Conservation (phyloP, 306 rosid species). For the Prunus davidiana region DNA sequence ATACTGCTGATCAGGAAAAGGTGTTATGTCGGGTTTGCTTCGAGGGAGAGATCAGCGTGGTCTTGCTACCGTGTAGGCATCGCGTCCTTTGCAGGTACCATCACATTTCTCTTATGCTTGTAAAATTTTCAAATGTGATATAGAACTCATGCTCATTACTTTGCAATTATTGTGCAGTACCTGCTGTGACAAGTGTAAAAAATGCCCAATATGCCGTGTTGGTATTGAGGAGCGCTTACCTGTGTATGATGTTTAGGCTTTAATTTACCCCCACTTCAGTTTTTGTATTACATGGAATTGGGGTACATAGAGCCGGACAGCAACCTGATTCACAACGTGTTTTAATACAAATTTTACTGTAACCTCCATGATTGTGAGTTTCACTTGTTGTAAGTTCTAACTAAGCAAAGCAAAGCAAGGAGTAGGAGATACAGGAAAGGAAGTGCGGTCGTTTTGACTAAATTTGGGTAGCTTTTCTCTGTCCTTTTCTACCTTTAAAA, state of each 20-base stretch:
- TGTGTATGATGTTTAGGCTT: constrained; percentile 82
- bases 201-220: constrained; percentile 87
- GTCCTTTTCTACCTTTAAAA: constrained; percentile 10
- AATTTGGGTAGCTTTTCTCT: constrained; percentile 18
- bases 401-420: constrained; percentile 20
- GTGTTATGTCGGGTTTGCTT: constrained; percentile 93
- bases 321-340: constrained; percentile 21
- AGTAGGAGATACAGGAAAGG: constrained; percentile 21
- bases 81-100: constrained; percentile 85
- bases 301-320: constrained; percentile 29
- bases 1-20: constrained; percentile 63
- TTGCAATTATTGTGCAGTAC: constrained; percentile 46
- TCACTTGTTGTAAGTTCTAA: constrained; percentile 28
- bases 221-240: constrained; percentile 66
- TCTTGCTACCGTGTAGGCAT: constrained; percentile 91
- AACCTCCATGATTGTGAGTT: constrained; percentile 13
- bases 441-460: constrained; percentile 12
- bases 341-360: constrained; percentile 28
- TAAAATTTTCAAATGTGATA: neutral
- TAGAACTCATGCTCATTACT: constrained; percentile 12
- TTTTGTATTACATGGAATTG: constrained; percentile 27
- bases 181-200: constrained; percentile 84
- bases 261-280: constrained; percentile 20
- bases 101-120: neutral
- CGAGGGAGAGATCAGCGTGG: constrained; percentile 83